phyloP scores from a whole-genome alignment of 140 eudicot genomes.

The Bidens hawaiensis region DNA sequence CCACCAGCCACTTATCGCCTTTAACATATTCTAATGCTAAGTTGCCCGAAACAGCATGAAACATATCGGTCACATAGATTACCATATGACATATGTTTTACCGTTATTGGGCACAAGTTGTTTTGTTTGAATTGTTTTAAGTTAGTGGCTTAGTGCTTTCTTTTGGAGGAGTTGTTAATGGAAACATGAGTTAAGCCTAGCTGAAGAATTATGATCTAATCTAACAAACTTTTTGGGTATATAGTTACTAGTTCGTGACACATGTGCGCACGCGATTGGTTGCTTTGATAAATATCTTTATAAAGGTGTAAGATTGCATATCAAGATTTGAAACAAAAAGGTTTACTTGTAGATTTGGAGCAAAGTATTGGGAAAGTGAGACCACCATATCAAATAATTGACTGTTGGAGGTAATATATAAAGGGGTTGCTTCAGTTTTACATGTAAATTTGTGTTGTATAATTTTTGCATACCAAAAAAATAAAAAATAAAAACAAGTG shows the following conservation, averaged over 20 bases:
- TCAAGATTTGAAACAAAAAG: conserved; percentile 19
- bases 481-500: conserved; percentile 26
- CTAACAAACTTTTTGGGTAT: neutral
- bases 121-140: conserved; percentile 25
- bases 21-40: conserved; percentile 24
- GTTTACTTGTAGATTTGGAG: conserved; percentile 7
- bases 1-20: conserved; percentile 38
- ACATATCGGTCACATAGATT: conserved; percentile 5
- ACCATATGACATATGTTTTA: conserved; percentile 42
- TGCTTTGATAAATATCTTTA: conserved; percentile 10
- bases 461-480: too few species aligned
- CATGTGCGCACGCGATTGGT: conserved; percentile 14
- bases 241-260: conserved; percentile 20
- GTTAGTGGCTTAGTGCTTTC: conserved; percentile 19
- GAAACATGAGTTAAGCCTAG: conserved; percentile 26
- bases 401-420: conserved; percentile 23
- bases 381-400: conserved; percentile 24
- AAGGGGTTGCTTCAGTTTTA: conserved; percentile 14
- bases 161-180: conserved; percentile 19
- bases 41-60: conserved; percentile 31
- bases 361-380: conserved; percentile 21
- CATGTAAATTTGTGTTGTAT: conserved; percentile 27
- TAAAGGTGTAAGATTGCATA: conserved; percentile 8
- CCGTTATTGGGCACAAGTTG: conserved; percentile 36
- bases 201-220: conserved; percentile 4